These are phyloP conservation scores for Penicillium paneum DNA, from an alignment of 2,329 filamentous ascomycete genomes.

Conservation along the genomic window DNA sequence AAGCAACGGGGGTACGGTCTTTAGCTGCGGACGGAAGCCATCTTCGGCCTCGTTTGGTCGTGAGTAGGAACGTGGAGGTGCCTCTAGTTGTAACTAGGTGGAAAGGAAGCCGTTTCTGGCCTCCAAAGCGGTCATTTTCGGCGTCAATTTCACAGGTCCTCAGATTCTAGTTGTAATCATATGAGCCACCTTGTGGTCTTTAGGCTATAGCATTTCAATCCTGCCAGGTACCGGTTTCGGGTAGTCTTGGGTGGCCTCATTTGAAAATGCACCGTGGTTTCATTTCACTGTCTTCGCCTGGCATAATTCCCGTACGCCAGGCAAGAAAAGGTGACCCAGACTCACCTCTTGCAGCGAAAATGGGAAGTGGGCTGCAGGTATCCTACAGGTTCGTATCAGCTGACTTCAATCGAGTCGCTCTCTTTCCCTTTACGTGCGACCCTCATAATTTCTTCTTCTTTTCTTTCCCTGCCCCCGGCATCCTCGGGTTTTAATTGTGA, in stretches of 20 bases:
- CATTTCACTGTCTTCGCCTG: background rate
- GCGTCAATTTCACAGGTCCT: too few species aligned
- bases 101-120: too few species aligned
- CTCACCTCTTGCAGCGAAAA: conserved; percentile 4
- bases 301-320: background rate
- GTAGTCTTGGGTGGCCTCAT: conserved; percentile 5
- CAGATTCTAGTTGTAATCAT: too few species aligned
- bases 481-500: conserved; percentile 3
- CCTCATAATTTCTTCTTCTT: background rate
- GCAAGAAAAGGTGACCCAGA: background rate
- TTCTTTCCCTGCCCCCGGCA: background rate
- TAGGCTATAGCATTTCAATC: background rate
- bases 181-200: background rate
- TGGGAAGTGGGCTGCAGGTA: conserved; percentile 19
- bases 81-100: too few species aligned
- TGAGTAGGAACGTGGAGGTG: too few species aligned
- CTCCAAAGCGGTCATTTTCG: too few species aligned
- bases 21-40: too few species aligned
- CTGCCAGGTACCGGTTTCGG: conserved; percentile 17
- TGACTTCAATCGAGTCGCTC: conserved; percentile 11
- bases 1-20: too few species aligned
- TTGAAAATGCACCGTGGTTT: conserved; percentile 19
- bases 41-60: too few species aligned
- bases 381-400: conserved; percentile 17
- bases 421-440: background rate